These are phyloP conservation scores for Colletotrichum limetticola DNA, from an alignment of 2,329 filamentous ascomycete species.

Conservation along the genomic window DNA sequence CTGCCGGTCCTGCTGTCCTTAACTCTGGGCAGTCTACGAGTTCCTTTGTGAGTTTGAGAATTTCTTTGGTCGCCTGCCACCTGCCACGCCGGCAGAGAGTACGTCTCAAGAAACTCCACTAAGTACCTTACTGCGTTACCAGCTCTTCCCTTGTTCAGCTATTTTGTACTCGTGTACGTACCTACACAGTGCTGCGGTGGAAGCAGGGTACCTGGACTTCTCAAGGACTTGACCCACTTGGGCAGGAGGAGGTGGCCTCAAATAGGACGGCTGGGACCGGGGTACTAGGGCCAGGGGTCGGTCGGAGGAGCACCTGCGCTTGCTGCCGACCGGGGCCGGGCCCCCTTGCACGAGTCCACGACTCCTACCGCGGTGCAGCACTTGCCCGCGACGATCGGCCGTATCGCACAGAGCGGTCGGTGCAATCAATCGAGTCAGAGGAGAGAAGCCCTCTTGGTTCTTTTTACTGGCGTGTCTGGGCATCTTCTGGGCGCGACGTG, in stretches of 20 bases:
- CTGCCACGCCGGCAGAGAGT: background rate
- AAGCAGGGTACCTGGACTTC: no score
- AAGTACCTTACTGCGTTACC: background rate
- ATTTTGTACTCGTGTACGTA: no score
- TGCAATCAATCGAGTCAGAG: conserved; percentile 22
- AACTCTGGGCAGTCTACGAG: background rate
- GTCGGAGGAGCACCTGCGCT: conserved; percentile 1
- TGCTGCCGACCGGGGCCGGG: background rate
- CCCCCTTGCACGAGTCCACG: background rate
- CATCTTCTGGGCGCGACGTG: conserved; percentile 21
- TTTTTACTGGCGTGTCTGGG: conserved; percentile 4
- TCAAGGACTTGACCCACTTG: background rate
- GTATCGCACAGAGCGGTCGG: background rate
- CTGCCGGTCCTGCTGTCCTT: background rate
- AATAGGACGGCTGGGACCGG: conserved; percentile 11
- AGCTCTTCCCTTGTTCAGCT: background rate
- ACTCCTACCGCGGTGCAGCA: background rate
- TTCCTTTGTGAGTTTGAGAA: background rate
- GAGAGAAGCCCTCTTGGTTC: background rate
- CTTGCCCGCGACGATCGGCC: conserved; percentile 2
- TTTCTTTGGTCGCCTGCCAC: background rate
- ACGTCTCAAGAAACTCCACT: background rate
- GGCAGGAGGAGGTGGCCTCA: conserved; percentile 21
- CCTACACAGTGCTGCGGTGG: no score
- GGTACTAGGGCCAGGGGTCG: background rate